phyloP scores from a whole-genome alignment of 2,329 filamentous ascomycete genomes.

The Penicillium sp. region DNA sequence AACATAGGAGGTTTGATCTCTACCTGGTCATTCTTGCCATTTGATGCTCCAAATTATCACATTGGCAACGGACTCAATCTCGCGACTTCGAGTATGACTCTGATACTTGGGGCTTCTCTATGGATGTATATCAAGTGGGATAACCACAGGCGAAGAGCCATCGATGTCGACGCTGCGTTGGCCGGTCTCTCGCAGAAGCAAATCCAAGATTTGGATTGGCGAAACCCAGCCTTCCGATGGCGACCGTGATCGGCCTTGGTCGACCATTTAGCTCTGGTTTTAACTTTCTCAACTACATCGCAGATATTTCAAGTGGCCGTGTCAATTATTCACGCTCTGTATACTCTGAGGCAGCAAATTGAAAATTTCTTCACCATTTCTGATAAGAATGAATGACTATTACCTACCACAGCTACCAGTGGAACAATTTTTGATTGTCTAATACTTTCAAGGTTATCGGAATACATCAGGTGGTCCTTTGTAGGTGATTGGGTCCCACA shows the following conservation, averaged over 20 bases:
- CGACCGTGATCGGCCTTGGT: neutral
- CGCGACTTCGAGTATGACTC: constrained; percentile 58
- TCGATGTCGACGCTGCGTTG: constrained; percentile 58
- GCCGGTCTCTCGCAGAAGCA: constrained; percentile 54
- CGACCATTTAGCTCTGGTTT: neutral
- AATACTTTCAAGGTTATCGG: neutral
- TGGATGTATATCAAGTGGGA: constrained; percentile 63
- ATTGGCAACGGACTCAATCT: constrained; percentile 73
- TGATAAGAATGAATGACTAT: neutral
- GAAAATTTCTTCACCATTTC: neutral
- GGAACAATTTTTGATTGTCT: neutral
- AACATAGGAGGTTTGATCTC: constrained; percentile 70
- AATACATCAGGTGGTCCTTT: neutral
- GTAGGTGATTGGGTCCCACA: neutral
- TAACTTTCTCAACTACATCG: neutral
- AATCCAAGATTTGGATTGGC: constrained; percentile 65
- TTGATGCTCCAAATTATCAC: constrained; percentile 64
- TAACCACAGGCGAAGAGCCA: constrained; percentile 59
- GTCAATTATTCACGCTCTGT: neutral
- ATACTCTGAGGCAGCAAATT: neutral
- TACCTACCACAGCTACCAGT: neutral
- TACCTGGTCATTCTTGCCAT: constrained; percentile 65
- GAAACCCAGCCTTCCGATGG: constrained; percentile 67
- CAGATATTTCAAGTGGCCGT: neutral
- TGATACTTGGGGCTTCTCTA: constrained; percentile 53